phyloP scores from a whole-genome alignment of 768 basidiomycete species.

The Hygrophorus pudorinus region DNA sequence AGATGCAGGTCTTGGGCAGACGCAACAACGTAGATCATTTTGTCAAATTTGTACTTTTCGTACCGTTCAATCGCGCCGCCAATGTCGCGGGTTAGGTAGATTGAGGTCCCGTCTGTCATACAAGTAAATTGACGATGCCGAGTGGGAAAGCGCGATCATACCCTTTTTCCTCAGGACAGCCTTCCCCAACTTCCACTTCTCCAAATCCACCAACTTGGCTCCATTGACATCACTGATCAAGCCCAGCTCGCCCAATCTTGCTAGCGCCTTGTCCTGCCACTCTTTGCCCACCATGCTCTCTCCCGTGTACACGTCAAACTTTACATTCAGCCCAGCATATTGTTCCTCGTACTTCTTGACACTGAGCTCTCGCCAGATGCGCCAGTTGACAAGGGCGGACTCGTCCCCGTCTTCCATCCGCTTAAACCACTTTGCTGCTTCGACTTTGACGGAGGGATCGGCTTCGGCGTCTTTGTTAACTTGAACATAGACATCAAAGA shows the following conservation, averaged over 20 bases:
- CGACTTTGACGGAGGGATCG: slow-evolving; percentile 61
- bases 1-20: slow-evolving; percentile 83
- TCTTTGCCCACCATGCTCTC: slow-evolving; percentile 74
- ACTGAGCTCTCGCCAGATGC: slow-evolving; percentile 84
- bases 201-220: slow-evolving; percentile 79
- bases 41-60: slow-evolving; percentile 78
- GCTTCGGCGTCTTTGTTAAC: slow-evolving; percentile 78
- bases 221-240: slow-evolving; percentile 71
- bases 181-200: slow-evolving; percentile 86
- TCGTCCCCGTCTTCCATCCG: slow-evolving; percentile 93
- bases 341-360: slow-evolving; percentile 83
- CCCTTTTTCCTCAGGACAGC: slow-evolving; percentile 85
- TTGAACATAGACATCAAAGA: slow-evolving; percentile 91
- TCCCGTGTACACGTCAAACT: slow-evolving; percentile 88
- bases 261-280: slow-evolving; percentile 65
- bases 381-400: slow-evolving; percentile 77
- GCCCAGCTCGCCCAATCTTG: slow-evolving; percentile 57
- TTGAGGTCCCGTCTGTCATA: slow-evolving; percentile 75
- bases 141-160: slow-evolving; percentile 16
- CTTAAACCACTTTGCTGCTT: slow-evolving; percentile 84
- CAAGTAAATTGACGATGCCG: background rate
- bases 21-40: slow-evolving; percentile 91
- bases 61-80: slow-evolving; percentile 88
- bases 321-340: slow-evolving; percentile 81
- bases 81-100: slow-evolving; percentile 93